These are phyloP conservation scores for Phlebiopsis flavidoalba DNA, from an alignment of 768 basidiomycete genomes.

Conservation along the genomic window DNA sequence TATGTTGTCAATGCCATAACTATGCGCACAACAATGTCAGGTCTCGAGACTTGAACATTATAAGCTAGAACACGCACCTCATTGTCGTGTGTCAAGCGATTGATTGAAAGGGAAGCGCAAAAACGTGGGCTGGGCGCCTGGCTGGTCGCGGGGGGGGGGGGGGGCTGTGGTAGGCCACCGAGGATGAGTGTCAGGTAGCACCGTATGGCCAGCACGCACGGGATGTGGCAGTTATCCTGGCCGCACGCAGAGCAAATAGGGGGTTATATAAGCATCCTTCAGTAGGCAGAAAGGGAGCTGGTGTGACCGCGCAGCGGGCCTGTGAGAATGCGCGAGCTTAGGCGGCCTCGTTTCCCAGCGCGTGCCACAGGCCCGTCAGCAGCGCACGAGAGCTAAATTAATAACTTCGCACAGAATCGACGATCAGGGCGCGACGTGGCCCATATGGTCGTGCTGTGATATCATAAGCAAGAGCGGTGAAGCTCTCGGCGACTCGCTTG, in stretches of 20 bases:
- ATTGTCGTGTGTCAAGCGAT: too few species aligned
- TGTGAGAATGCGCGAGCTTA: neutral
- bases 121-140: neutral
- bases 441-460: neutral
- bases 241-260: neutral
- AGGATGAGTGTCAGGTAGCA: neutral
- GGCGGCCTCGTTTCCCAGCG: constrained; percentile 1
- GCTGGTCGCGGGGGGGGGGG: neutral
- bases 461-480: neutral
- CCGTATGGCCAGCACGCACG: constrained; percentile 15
- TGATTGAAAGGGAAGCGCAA: too few species aligned
- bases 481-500: too few species aligned
- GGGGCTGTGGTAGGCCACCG: neutral
- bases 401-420: neutral
- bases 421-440: neutral
- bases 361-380: neutral
- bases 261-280: neutral
- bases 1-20: constrained; percentile 2
- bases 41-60: too few species aligned
- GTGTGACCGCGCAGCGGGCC: neutral
- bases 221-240: neutral
- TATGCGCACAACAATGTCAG: neutral
- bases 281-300: neutral
- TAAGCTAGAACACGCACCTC: neutral
- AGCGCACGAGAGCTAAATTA: neutral